A percentile compares a stretch with the other conserved stretches of the same genome.
These are phyloP conservation scores for Aspergillus pseudoterreus DNA, from an alignment of 2,329 filamentous ascomycete species.

Conservation along the genomic window DNA sequence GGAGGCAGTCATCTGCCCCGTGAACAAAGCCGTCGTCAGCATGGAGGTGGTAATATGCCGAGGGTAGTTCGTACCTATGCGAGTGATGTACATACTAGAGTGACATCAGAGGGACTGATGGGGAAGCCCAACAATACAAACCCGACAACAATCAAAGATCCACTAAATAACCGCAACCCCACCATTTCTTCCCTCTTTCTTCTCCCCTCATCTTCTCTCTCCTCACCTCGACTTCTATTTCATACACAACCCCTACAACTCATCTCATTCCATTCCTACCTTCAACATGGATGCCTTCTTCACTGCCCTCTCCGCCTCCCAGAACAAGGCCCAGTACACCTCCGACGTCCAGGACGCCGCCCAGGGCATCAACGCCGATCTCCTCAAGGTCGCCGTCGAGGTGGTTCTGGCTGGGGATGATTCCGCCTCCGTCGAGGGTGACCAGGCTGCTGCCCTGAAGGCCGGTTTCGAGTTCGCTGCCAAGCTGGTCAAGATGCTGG, in stretches of 20 bases:
- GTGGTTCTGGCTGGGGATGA: slow-evolving; percentile 15
- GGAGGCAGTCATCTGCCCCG: background rate
- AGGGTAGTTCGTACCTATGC: background rate
- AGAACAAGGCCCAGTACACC: slow-evolving; percentile 26
- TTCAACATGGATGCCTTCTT: slow-evolving; percentile 19
- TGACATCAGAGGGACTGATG: background rate
- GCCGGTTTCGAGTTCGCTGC: slow-evolving; percentile 30
- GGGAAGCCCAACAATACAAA: too few relatives aligned
- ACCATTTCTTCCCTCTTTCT: background rate
- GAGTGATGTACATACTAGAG: background rate
- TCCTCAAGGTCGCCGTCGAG: slow-evolving; percentile 26
- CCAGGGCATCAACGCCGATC: slow-evolving; percentile 20
- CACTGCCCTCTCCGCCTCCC: slow-evolving; percentile 23
- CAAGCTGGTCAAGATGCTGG: slow-evolving; percentile 27
- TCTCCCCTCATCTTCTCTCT: background rate
- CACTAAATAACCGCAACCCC: background rate
- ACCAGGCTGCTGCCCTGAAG: slow-evolving; percentile 21
- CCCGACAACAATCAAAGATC: too few relatives aligned
- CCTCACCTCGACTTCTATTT: background rate
- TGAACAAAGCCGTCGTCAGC: background rate
- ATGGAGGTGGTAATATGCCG: background rate
- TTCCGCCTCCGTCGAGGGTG: slow-evolving; percentile 12
- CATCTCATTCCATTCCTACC: background rate
- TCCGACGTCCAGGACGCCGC: slow-evolving; percentile 26
- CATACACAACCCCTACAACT: background rate